These are phyloP conservation scores for Cicer chorassanicum DNA, from an alignment of 306 rosid species.

Conservation along the genomic window DNA sequence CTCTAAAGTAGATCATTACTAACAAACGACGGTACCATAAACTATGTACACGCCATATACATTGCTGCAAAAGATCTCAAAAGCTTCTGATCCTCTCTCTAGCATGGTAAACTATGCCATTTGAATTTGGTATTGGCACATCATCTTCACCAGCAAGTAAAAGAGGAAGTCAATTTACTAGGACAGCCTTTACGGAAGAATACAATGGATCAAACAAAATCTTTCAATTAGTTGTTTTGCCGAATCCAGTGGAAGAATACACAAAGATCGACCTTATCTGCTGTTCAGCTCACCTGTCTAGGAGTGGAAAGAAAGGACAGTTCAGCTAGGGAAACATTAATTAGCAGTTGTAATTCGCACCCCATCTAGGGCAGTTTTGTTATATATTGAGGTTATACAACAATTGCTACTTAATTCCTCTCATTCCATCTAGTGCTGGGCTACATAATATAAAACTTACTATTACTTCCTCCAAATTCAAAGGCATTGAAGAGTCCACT, in stretches of 20 bases:
- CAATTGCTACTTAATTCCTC: slow-evolving; percentile 9
- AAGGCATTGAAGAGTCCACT: slow-evolving; percentile 63
- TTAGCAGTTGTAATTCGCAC: not conserved
- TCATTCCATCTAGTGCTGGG: no score
- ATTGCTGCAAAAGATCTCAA: slow-evolving; percentile 6
- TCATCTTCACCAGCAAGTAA: slow-evolving; percentile 37
- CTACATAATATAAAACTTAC: slow-evolving; percentile 53
- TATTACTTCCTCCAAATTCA: slow-evolving; percentile 59
- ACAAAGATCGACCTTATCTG: slow-evolving; percentile 35
- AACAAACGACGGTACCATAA: slow-evolving; percentile 15
- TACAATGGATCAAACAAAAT: slow-evolving; percentile 31
- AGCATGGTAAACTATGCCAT: slow-evolving; percentile 38
- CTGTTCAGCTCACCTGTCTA: slow-evolving; percentile 48
- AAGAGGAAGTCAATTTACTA: slow-evolving; percentile 24
- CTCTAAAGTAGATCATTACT: slow-evolving; percentile 15
- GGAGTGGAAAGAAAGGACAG: slow-evolving; percentile 31
- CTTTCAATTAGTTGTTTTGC: slow-evolving; percentile 37
- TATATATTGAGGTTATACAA: slow-evolving; percentile 2
- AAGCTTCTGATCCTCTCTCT: slow-evolving; percentile 29
- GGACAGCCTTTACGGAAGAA: slow-evolving; percentile 11
- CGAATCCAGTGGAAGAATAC: slow-evolving; percentile 21
- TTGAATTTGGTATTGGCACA: slow-evolving; percentile 35
- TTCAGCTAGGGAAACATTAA: not conserved
- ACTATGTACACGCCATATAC: slow-evolving; percentile 32
- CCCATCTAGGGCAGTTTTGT: not conserved